phyloP scores from a whole-genome alignment of 441 rosid species.

The Populus hybrid region DNA sequence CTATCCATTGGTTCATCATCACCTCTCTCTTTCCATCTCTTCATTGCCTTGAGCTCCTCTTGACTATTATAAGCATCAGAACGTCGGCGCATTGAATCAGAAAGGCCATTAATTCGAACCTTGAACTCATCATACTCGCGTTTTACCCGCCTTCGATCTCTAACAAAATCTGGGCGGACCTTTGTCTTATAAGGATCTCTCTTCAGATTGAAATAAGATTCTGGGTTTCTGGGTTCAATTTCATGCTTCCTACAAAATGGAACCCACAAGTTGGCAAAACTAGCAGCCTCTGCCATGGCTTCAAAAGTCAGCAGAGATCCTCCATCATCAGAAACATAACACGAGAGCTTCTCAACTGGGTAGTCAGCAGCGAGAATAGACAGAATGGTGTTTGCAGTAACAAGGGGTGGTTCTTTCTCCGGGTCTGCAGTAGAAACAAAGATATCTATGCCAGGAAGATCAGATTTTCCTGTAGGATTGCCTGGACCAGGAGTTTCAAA shows the following conservation, averaged over 20 bases:
- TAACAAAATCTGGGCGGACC: conserved; percentile 58
- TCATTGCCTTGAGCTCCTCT: conserved; percentile 58
- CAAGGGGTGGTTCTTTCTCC: conserved; percentile 71
- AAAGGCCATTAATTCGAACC: conserved; percentile 59
- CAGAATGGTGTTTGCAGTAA: conserved; percentile 68
- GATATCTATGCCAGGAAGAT: conserved; percentile 66
- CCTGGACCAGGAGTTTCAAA: conserved; percentile 43
- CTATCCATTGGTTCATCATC: conserved; percentile 44
- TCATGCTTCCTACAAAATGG: conserved; percentile 71
- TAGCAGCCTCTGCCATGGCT: conserved; percentile 82
- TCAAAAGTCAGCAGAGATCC: conserved; percentile 71
- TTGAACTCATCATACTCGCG: conserved; percentile 68
- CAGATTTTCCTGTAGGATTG: conserved; percentile 58
- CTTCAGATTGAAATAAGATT: conserved; percentile 59
- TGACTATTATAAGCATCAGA: conserved; percentile 64
- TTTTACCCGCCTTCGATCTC: conserved; percentile 58
- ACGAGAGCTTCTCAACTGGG: conserved; percentile 62
- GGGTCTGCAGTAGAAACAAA: conserved; percentile 79
- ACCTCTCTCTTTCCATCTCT: conserved; percentile 45
- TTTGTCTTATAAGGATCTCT: conserved; percentile 65
- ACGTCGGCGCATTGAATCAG: conserved; percentile 60
- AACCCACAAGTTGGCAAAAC: conserved; percentile 67
- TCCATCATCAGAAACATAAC: conserved; percentile 74
- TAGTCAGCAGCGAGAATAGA: conserved; percentile 65
- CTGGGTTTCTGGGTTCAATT: conserved; percentile 69